Base-by-base conservation (phyloP, 176 grass and related monocot genomes). In the Oryza rufipogon region DNA sequence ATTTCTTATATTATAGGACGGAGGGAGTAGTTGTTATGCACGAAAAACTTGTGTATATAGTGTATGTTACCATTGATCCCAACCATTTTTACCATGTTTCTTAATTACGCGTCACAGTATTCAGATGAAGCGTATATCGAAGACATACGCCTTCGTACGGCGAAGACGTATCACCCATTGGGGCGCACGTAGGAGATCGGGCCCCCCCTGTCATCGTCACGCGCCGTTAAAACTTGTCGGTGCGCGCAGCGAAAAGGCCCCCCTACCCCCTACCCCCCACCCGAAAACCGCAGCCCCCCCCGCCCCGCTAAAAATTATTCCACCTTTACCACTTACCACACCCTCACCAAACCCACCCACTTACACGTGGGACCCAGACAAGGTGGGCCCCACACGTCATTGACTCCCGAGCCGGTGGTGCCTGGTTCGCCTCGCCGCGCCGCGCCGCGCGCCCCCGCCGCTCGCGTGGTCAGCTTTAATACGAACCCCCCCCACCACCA, bases 381-480 rank as follows among this genome's bases (percentile, higher is more conserved):
- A 2, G 0, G 0, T 0, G 58, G 26, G 19, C 0, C 79, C 88
- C 47, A 73, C 47, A 0, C 0, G 58, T 82, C 88, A 66, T 76
- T 0, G 2, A 11, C 0, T 0, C 2, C 9, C 0, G 0, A 2
- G 1, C 9, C 0, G 0, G 3, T 0, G 1, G 0, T 0, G 0
- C 2, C 3, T 56, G 5, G 66, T 74, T 2, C 5, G 17, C 6
- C 16, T 32, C 30, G 30, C 30, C 30, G 2, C 30, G 30, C 30
- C 30, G 0, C 30, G 30, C 30, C 28, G 28, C 28, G 28, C 28
- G 1, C 2, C 47, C 11, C 68, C 58, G 79, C 79, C 74, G 79
- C 34, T 22, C 68, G 88, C 28, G 74, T 64, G 80, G 80, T 87
- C 84, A 75, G 89, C 89, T 90, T 90, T 90, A 90, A 83, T 80